Base-by-base conservation (phyloP, 371 early-diverging fungal species). In the Syncephalastrum racemosum region DNA sequence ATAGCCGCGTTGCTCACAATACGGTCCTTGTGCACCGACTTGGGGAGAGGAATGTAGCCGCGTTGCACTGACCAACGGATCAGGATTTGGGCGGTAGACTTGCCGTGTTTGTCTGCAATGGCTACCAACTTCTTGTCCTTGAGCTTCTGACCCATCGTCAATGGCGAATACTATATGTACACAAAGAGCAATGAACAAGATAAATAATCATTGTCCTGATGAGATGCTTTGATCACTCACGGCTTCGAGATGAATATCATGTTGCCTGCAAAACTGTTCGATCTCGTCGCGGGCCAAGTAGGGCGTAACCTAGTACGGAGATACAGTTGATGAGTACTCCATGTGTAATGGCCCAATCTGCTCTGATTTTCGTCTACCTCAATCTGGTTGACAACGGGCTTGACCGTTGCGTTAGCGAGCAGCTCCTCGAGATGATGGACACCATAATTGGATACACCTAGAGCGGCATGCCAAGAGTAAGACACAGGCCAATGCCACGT, bases 381-480 rank as follows among this genome's bases (percentile, higher is more conserved):
- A 54, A 89, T 72, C 66, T 90, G 90, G 51, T 82, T 81, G 19
- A 86, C 71, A 12, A 71, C 83, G 16, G 91, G 91, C 52, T 79
- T 81, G 56, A 85, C 78, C 13, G 75, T 67, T 2, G 73, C 69
- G 43, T 77, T 77, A 7, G 67, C 64, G n/a, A 87, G 60, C 18
- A 90, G 56, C 50, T 81, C 78, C 53, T 83, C 68, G 49, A 86
- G 55, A 55, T 87, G 83, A 19, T 66, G 64, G 0, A 79, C 70
- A 18, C 86, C 79, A 68, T 83, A 90, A 68, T 90, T 90, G 16
- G 85, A 82, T 0, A 90, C 86, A 13, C 92, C 62, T 62, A 20
- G 84, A 59, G 62, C 14, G 57, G 23, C 36, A 53, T 15, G 0
- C 10, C 3, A n/a, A 15, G 31, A 1, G n/a, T 50, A 18, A 50